Evolutionary conservation across 1,139 yeast genomes (phyloP).

Genomic region (Pichia sp.): DNA sequence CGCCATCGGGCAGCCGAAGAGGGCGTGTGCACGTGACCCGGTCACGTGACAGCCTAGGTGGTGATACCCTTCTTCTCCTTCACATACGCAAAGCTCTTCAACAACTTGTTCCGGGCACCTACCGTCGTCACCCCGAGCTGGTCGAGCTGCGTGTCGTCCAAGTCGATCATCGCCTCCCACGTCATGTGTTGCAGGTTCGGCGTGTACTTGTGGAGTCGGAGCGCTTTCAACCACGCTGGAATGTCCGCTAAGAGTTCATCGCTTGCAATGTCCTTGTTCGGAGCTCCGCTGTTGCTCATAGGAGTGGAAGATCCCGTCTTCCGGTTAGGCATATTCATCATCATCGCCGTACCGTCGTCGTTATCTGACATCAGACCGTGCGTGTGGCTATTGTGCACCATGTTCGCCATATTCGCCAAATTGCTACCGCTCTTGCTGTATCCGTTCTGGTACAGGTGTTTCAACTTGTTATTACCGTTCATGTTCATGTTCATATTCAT

Average conservation of each 20-base stretch:
- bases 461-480: not conserved
- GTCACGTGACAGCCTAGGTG: not conserved
- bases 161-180: slow-evolving; percentile 77
- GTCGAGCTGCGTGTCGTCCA: slow-evolving; percentile 69
- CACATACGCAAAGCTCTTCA: slow-evolving; percentile 88
- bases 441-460: not conserved
- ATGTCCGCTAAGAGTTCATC: slow-evolving; percentile 68
- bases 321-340: no score
- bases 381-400: no score
- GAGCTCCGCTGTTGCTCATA: slow-evolving; percentile 20
- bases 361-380: no score
- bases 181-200: slow-evolving; percentile 70
- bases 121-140: slow-evolving; percentile 85
- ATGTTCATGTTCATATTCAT: not conserved
- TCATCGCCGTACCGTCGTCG: no score
- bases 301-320: not conserved
- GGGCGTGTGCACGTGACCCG: no score
- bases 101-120: slow-evolving; percentile 90
- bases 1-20: no score
- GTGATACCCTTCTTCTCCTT: slow-evolving; percentile 35
- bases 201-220: slow-evolving; percentile 92
- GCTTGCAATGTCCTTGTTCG: slow-evolving; percentile 67
- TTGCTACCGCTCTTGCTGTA: slow-evolving; percentile 3
- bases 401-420: not conserved
- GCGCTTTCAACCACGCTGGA: slow-evolving; percentile 88